Evolutionary conservation across 371 early-diverging fungal species (phyloP), one percentile per base, ranked within the genome.

Genomic region (Coemansia sp.): DNA sequence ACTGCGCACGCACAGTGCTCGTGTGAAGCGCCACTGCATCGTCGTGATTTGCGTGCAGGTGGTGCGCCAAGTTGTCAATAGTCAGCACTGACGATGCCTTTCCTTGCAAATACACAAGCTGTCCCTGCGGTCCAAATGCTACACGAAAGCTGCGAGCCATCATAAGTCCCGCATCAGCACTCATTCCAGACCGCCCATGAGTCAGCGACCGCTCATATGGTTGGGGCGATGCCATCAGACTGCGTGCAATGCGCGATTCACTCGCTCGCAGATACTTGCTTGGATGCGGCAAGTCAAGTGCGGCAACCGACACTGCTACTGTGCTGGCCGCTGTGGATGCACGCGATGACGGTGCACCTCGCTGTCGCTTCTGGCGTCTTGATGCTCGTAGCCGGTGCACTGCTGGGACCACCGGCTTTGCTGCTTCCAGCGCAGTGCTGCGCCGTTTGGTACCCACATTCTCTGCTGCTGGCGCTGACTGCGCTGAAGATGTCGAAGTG

Each of bases 101-200:
- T 30, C 68, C 62, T 14, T 33, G 64, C 51, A 75, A 50, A 23
- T 75, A 75, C 3, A 87, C 86, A 39, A 92, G 78, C 48, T 66
- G 61, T n/a, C 91, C 92, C 59, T 82, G 83, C 1, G 87, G 87
- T 0, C 90, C 93, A 88, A 91, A 93, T 0, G 92, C 89, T 0
- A 88, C 92, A 33, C 92, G 83, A 67, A 85, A 92, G 53, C 86
- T 85, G 28, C 91, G 86, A 12, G 88, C 88, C 86, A 91, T 86
- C 80, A 82, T 82, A 42, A 91, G 64, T 0, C 92, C 90, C 3
- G 90, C 88, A 80, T 91, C 90, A 3, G 79, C 82, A 18, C 84
- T 59, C 47, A 78, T 62, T 4, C 73, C 69, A 4, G 82, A 78
- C 14, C 67, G 78, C 23, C 78, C 75, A 37, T 81, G 71, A 1